Percentiles rank a stretch among this genome's conserved stretches.
phyloP scores from a whole-genome alignment of 805 yeast genomes.

The Teunomyces atbi region DNA sequence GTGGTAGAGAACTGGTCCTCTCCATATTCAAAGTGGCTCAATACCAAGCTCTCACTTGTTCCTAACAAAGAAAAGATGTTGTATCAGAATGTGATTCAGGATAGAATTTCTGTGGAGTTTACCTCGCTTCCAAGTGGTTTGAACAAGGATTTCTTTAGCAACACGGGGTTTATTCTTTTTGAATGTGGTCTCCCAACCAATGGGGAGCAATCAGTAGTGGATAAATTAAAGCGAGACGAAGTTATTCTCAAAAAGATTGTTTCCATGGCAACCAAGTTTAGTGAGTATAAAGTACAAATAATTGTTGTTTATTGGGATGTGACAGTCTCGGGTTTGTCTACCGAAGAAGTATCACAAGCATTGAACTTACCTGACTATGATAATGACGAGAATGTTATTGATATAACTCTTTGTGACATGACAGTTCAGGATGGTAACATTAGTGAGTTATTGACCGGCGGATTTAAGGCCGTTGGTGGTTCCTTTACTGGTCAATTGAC shows the following conservation, averaged over 20 bases:
- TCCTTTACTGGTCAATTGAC: slow-evolving; percentile 30
- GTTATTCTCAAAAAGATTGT: slow-evolving; percentile 33
- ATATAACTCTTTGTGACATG: slow-evolving; percentile 35
- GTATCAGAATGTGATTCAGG: slow-evolving; percentile 24
- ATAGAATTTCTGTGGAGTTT: slow-evolving; percentile 30
- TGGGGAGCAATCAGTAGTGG: slow-evolving; percentile 16
- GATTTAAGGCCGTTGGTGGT: slow-evolving; percentile 19
- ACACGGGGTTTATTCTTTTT: slow-evolving; percentile 45
- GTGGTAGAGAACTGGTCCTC: slow-evolving; percentile 50
- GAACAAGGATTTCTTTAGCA: slow-evolving; percentile 36
- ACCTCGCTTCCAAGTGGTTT: slow-evolving; percentile 41
- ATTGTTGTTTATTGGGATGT: slow-evolving; percentile 45
- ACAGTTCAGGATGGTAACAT: slow-evolving; percentile 23
- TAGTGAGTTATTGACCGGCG: slow-evolving; percentile 21
- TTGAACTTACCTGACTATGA: slow-evolving; percentile 15
- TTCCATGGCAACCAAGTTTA: slow-evolving; percentile 30
- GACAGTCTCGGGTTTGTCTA: slow-evolving; percentile 14
- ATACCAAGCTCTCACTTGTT: slow-evolving; percentile 40
- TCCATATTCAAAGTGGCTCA: slow-evolving; percentile 50
- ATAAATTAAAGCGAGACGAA: slow-evolving; percentile 39
- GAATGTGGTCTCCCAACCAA: slow-evolving; percentile 45
- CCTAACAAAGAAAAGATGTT: slow-evolving; percentile 25
- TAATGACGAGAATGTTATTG: slow-evolving; percentile 15
- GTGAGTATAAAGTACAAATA: slow-evolving; percentile 39
- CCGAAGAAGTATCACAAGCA: slow-evolving; percentile 13